Percentiles rank a stretch among this genome's conserved stretches.
Evolutionary conservation across 176 grass and related monocot species (phyloP).

Genomic region (Bromus sterilis): DNA sequence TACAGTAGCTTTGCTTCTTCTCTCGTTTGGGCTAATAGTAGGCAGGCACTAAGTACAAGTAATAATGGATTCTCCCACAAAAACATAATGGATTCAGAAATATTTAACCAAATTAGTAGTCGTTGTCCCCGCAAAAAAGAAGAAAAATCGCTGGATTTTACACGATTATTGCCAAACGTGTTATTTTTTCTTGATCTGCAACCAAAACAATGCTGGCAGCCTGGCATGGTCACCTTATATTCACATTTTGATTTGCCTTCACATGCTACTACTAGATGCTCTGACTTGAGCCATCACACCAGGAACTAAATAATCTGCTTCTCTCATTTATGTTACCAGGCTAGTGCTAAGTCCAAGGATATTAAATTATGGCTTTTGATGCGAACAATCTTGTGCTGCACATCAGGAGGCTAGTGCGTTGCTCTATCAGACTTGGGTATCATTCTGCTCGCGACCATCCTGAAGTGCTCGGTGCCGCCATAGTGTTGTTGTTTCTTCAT

Average conservation of each 20-base stretch:
- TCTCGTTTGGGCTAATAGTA: not conserved
- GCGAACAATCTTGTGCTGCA: not conserved
- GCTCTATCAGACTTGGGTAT: constrained; percentile 34
- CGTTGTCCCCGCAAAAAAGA: too few species aligned
- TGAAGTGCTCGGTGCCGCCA: not conserved
- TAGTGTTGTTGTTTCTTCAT: constrained; percentile 32
- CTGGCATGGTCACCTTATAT: not conserved
- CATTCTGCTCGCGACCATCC: constrained; percentile 30
- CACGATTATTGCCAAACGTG: too few species aligned
- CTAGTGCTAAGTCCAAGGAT: not conserved
- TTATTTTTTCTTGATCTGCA: not conserved
- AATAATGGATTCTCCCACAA: too few species aligned
- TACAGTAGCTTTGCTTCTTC: not conserved
- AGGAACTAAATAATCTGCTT: constrained; percentile 17
- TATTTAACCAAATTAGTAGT: not conserved
- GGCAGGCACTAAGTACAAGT: too few species aligned
- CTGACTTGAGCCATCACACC: not conserved
- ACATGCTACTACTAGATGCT: not conserved
- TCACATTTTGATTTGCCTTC: not conserved
- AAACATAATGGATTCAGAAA: not conserved
- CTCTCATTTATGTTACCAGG: not conserved
- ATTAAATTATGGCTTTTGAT: constrained; percentile 29
- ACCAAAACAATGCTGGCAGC: not conserved
- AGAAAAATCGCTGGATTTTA: too few species aligned
- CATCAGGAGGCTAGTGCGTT: constrained; percentile 23